These are phyloP conservation scores for Solanum pimpinellifolium DNA, from an alignment of 257 asterid genomes.

Conservation along the genomic window DNA sequence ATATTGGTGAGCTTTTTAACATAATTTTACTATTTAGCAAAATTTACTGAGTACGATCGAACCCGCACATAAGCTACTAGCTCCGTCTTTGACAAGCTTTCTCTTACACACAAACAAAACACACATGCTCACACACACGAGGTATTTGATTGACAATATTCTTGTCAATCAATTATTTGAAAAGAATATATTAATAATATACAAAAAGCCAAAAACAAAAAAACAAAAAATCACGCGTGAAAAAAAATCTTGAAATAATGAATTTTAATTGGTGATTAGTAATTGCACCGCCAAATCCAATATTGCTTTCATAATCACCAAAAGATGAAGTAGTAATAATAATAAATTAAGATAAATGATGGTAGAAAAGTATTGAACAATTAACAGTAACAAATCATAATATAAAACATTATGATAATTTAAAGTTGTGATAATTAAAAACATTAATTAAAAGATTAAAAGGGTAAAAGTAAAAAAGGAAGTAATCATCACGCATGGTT, in stretches of 20 bases:
- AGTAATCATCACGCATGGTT: conserved; percentile 29
- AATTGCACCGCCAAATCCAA: not conserved
- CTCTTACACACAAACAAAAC: not conserved
- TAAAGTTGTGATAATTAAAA: not conserved
- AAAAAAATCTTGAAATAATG: not conserved
- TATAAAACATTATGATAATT: not conserved
- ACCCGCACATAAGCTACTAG: fast-evolving
- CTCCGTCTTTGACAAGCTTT: not conserved
- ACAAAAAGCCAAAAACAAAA: too few species aligned
- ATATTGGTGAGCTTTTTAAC: not conserved
- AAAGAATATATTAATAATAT: not conserved
- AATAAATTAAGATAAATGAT: not conserved
- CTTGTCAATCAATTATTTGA: not conserved
- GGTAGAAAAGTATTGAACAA: not conserved
- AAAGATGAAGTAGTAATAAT: not conserved
- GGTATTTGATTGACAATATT: not conserved
- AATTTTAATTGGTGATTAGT: not conserved
- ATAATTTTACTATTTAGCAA: not conserved
- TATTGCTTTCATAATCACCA: not conserved
- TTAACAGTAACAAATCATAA: not conserved
- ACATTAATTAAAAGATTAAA: not conserved
- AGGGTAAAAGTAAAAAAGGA: not conserved
- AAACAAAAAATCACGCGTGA: not conserved
- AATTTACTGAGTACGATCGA: not conserved
- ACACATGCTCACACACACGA: not conserved